Base-by-base conservation (phyloP, 805 yeast species). In the Torulaspora delbrueckii region DNA sequence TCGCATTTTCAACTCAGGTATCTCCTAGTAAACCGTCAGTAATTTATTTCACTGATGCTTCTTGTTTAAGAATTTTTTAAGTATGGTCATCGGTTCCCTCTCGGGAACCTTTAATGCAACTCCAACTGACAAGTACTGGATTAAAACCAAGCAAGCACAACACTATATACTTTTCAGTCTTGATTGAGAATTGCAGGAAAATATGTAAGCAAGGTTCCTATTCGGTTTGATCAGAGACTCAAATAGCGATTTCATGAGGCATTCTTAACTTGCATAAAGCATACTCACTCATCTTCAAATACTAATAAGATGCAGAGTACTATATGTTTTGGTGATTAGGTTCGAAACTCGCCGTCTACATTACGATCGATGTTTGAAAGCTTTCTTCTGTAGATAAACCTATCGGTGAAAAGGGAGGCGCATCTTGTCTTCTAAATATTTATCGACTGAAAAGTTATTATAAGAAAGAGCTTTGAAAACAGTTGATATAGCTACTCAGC, bases 401-500 rank as follows among this genome's bases (percentile, higher is more conserved):
- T 27, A 10, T 18, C 42, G 42, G 24, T 39, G 32, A 28, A 39
- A 39, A 39, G 42, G 42, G 42, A 39, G 42, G 41, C 41, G 41
- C 41, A 38, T 12, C 41, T 18, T n/a, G 18, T 39, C 27, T 22
- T 39, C n/a, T 28, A 8, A 28, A 13, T 14, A 5, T 18, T 8
- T 8, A 22, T 23, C 26, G 7, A 8, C n/a, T 26, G 9, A 23
- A 19, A 23, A 28, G 27, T 7, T 10, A 5, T 8, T 18, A 22
- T n/a, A 30, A 23, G 22, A 19, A 19, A 24, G 24, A 8, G 12
- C n/a, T 9, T 13, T 13, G 31, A 4, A 13, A 19, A 19, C 22
- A 27, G 31, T 27, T 12, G n/a, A 8, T 14, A 31, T 14, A 14
- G 22, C 34, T 16, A 13, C 10, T 14, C 34, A 4, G 18, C 19